Evolutionary conservation across 257 asterid species (phyloP).

Genomic region (Rauvolfia tetraphylla): DNA sequence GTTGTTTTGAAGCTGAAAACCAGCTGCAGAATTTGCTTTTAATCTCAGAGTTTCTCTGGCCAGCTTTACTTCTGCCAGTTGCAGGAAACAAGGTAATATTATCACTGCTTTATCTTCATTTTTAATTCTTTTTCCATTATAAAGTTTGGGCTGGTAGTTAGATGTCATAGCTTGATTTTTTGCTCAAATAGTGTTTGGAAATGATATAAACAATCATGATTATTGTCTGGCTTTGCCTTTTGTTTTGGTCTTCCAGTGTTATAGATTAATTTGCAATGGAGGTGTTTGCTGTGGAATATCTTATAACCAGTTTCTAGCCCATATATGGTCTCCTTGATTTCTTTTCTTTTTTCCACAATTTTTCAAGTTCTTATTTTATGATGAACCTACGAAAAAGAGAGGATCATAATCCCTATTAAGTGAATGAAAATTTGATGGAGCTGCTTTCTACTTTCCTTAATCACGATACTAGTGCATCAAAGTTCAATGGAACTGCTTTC

Average conservation of each 20-base stretch:
- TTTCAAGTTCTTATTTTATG: not conserved
- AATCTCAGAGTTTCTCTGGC: slow-evolving; percentile 93
- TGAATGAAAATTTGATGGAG: not conserved
- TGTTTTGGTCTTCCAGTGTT: not conserved
- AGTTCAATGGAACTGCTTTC: not conserved
- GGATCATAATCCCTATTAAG: not conserved
- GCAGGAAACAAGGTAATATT: slow-evolving; percentile 85
- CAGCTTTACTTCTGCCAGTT: slow-evolving; percentile 85
- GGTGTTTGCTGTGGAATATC: not conserved
- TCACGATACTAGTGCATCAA: not conserved
- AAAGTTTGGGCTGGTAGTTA: not conserved
- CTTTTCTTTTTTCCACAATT: not conserved
- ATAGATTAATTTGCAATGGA: not conserved
- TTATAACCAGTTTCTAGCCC: not conserved
- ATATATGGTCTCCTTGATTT: not conserved
- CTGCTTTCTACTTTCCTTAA: not conserved
- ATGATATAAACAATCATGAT: not conserved
- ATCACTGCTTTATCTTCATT: not conserved
- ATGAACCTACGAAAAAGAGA: not conserved
- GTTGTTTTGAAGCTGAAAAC: slow-evolving; percentile 92
- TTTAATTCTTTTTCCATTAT: not conserved
- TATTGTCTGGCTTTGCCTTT: not conserved
- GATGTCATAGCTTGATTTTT: not conserved
- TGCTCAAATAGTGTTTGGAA: not conserved
- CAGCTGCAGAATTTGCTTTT: slow-evolving; percentile 82